Evolutionary conservation across 371 early-diverging fungal species (phyloP).

Genomic region (Dinochytrium kinnereticum): DNA sequence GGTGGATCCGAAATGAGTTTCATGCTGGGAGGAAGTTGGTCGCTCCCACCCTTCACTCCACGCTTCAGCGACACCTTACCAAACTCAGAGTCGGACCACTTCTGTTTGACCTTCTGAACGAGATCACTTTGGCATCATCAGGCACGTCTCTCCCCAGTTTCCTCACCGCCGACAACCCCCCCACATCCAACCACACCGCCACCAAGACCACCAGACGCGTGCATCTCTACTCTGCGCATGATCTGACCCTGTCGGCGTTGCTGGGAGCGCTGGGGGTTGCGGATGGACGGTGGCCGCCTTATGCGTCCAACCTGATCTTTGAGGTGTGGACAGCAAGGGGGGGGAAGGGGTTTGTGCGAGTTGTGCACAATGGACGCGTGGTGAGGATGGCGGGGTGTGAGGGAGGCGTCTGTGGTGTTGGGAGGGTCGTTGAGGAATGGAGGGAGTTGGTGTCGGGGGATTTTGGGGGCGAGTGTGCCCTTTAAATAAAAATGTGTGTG

Average conservation of each 20-base stretch:
- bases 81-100: background rate
- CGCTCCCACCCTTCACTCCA: background rate
- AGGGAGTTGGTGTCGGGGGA: background rate
- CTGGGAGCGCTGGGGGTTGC: background rate
- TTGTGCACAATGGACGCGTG: background rate
- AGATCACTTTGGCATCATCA: background rate
- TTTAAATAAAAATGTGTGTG: too few species aligned
- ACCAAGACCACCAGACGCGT: background rate
- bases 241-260: background rate
- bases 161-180: background rate
- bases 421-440: background rate
- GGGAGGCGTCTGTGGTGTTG: background rate
- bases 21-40: background rate
- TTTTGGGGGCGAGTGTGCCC: background rate
- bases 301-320: background rate
- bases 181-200: background rate
- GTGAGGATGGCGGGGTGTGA: background rate
- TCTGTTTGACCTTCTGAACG: background rate
- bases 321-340: background rate
- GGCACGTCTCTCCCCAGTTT: background rate
- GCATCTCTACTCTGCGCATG: background rate
- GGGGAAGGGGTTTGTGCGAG: background rate
- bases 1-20: slow-evolving; percentile 6
- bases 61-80: background rate
- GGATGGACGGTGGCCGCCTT: slow-evolving; percentile 1